Evolutionary conservation across 208 protist genomes (phyloP).

Genomic region (Blastocrithidia nonstop): DNA sequence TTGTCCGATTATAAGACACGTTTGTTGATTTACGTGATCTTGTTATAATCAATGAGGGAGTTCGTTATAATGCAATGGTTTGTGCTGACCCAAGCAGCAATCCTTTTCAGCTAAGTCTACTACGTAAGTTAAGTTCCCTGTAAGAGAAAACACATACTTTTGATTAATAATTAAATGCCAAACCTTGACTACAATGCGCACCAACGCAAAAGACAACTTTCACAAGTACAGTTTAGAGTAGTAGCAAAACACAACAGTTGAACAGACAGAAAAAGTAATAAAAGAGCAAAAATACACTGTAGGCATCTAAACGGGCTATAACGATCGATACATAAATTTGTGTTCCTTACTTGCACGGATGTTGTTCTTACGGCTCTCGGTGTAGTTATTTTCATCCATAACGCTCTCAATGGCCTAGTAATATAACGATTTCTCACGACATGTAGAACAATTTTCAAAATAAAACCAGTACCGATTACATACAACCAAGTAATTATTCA

Average conservation of each 20-base stretch:
- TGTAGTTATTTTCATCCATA: conserved; percentile 45
- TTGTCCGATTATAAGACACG: conserved; percentile 48
- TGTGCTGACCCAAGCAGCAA: conserved; percentile 64
- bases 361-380: conserved; percentile 27
- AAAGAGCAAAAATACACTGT: no score
- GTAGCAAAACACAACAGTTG: no score
- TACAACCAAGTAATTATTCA: conserved; percentile 8
- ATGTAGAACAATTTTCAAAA: conserved; percentile 11
- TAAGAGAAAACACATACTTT: conserved; percentile 55
- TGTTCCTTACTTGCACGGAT: conserved; percentile 26
- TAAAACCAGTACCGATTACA: conserved; percentile 1
- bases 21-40: conserved; percentile 27
- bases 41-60: conserved; percentile 40
- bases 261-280: no score
- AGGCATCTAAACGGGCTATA: no score
- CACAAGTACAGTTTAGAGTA: neutral
- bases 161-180: conserved; percentile 31
- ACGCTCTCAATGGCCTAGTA: no score
- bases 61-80: conserved; percentile 41
- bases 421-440: conserved; percentile 16
- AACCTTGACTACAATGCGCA: conserved; percentile 33
- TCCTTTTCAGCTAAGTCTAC: conserved; percentile 57
- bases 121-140: conserved; percentile 53
- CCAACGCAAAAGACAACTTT: neutral
- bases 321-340: conserved; percentile 28